Percentiles rank a stretch among this genome's conserved stretches.
Conservation (phyloP, 352 stramenopile species). For the Globisporangium mamillatum region DNA sequence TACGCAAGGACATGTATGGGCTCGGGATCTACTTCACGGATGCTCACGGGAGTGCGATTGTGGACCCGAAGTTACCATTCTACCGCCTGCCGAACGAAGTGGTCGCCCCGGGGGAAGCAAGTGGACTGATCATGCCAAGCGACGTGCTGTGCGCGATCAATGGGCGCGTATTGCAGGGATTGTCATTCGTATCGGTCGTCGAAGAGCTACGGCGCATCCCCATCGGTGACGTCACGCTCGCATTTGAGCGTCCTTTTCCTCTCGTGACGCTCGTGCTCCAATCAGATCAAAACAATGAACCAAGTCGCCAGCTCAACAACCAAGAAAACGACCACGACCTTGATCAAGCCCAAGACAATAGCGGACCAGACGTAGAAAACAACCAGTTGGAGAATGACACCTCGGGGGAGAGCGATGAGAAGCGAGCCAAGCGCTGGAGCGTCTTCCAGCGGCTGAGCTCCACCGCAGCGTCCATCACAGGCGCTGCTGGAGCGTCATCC, state of each 20-base stretch:
- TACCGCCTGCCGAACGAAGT: constrained; percentile 58
- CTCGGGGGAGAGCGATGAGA: constrained; percentile 5
- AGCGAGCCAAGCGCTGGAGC: constrained; percentile 32
- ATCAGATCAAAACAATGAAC: neutral
- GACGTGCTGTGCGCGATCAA: constrained; percentile 57
- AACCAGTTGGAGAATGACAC: constrained; percentile 2
- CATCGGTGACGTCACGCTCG: constrained; percentile 34
- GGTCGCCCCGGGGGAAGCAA: constrained; percentile 56
- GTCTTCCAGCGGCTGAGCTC: constrained; percentile 39
- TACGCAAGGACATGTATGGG: constrained; percentile 58
- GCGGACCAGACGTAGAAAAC: constrained; percentile 11
- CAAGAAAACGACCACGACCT: constrained; percentile 3
- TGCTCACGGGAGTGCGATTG: constrained; percentile 36
- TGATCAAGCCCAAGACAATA: constrained; percentile 2
- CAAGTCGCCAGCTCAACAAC: neutral
- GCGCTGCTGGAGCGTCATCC: neutral
- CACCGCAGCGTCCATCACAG: constrained; percentile 16
- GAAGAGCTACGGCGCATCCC: constrained; percentile 57
- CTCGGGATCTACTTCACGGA: constrained; percentile 73
- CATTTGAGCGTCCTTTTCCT: constrained; percentile 31
- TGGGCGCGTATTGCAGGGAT: constrained; percentile 23
- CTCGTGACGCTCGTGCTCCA: neutral
- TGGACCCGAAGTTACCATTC: constrained; percentile 61
- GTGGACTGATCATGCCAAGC: constrained; percentile 37
- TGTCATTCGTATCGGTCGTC: constrained; percentile 48